Conservation (phyloP, 768 basidiomycete species). For the Leucocoprinus sp. region DNA sequence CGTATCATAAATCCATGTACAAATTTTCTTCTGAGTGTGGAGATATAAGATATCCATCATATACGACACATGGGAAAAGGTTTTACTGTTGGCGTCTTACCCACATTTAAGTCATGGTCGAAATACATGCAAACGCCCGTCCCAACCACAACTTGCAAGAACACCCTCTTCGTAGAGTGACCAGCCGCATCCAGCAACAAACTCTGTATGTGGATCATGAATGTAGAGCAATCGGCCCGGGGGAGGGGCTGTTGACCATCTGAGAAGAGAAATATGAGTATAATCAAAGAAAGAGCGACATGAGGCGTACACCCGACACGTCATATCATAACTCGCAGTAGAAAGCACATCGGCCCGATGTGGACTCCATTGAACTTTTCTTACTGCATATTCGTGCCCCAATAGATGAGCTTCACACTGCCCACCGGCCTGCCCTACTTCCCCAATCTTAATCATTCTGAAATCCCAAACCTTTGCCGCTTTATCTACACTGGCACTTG, state of each 20-base stretch:
- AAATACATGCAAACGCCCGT: constrained; percentile 75
- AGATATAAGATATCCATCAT: too few relatives aligned
- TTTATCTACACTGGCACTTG: constrained; percentile 76
- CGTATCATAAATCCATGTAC: too few relatives aligned
- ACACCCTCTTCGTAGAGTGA: constrained; percentile 86
- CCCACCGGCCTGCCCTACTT: constrained; percentile 56
- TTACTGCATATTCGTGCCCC: constrained; percentile 87
- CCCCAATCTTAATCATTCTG: constrained; percentile 64
- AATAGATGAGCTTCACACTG: constrained; percentile 59
- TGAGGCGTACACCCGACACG: constrained; percentile 76
- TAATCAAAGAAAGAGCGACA: constrained; percentile 4
- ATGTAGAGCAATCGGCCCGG: constrained; percentile 52
- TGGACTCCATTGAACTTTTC: constrained; percentile 86
- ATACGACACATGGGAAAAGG: too few relatives aligned
- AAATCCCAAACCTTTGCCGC: constrained; percentile 77
- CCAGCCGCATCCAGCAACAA: constrained; percentile 89
- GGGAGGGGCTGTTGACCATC: constrained; percentile 66
- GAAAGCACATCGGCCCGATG: constrained; percentile 66
- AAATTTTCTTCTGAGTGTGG: too few relatives aligned
- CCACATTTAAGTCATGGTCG: constrained; percentile 43
- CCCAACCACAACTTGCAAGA: constrained; percentile 90
- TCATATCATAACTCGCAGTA: constrained; percentile 86
- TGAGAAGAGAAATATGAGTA: constrained; percentile 18
- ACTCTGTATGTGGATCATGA: constrained; percentile 89
- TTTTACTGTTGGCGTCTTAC: too few relatives aligned